These are phyloP conservation scores for Lipomyces yamadae DNA, from an alignment of 805 yeast species.

Conservation along the genomic window DNA sequence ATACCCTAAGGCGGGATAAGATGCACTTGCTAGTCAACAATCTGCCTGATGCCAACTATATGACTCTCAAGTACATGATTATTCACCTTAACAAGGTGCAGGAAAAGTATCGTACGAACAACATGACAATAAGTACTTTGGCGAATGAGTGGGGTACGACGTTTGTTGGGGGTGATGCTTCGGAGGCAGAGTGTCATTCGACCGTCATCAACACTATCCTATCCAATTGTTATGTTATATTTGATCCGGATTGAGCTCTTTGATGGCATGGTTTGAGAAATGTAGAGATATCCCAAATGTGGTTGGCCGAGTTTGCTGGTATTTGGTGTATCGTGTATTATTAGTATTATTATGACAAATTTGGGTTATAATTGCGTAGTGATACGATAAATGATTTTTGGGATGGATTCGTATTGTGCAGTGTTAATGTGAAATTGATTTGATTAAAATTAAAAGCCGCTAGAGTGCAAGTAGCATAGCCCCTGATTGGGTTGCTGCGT, in stretches of 20 bases:
- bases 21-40: constrained; percentile 87
- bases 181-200: constrained; percentile 75
- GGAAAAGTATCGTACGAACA: constrained; percentile 62
- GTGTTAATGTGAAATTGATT: neutral
- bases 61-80: constrained; percentile 81
- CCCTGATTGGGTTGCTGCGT: no score
- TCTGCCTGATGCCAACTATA: constrained; percentile 92
- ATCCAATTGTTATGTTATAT: constrained; percentile 80
- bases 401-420: neutral
- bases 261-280: neutral
- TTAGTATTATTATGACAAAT: neutral
- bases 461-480: no score
- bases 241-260: constrained; percentile 56
- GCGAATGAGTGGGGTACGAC: constrained; percentile 97
- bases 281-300: neutral
- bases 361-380: neutral
- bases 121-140: constrained; percentile 81
- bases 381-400: neutral
- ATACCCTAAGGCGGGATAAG: constrained; percentile 65
- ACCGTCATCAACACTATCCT: constrained; percentile 83
- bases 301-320: neutral
- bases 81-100: constrained; percentile 84
- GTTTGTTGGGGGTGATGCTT: constrained; percentile 65
- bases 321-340: neutral
- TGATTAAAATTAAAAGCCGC: no score